Percentiles rank a stretch among this genome's conserved stretches.
phyloP scores from a whole-genome alignment of 2,329 filamentous ascomycete species.

The Cladosporium sp. region DNA sequence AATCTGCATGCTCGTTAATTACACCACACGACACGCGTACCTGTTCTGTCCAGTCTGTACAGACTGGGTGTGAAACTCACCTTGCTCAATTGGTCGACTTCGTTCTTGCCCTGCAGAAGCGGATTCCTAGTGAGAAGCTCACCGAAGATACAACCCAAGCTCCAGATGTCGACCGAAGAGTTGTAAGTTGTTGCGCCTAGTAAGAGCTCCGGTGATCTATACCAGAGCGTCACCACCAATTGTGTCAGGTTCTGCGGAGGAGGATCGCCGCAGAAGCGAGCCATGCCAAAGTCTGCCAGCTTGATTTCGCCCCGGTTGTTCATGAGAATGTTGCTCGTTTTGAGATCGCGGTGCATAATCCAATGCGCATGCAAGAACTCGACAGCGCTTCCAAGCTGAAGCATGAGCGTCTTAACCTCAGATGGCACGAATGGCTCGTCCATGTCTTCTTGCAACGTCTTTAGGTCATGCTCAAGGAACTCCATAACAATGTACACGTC shows the following conservation, averaged over 20 bases:
- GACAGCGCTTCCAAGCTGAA: conserved; percentile 78
- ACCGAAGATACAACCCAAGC: conserved; percentile 90
- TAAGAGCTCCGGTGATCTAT: conserved; percentile 86
- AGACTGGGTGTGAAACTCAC: conserved; percentile 40
- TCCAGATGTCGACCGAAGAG: conserved; percentile 88
- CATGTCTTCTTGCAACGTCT: conserved; percentile 91
- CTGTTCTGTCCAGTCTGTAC: conserved; percentile 33
- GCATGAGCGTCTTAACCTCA: conserved; percentile 86
- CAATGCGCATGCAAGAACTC: conserved; percentile 84
- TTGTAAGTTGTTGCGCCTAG: conserved; percentile 78
- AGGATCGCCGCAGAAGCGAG: conserved; percentile 81
- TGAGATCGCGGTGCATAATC: conserved; percentile 88
- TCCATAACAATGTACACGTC: conserved; percentile 93
- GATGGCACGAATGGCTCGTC: conserved; percentile 88
- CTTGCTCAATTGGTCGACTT: conserved; percentile 83
- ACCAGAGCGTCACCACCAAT: conserved; percentile 96
- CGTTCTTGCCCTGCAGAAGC: conserved; percentile 83
- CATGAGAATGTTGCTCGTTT: conserved; percentile 90
- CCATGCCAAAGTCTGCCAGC: conserved; percentile 98
- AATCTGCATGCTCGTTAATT: conserved; percentile 54
- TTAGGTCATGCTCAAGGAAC: conserved; percentile 96
- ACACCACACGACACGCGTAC: conserved; percentile 24
- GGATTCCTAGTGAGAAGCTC: conserved; percentile 85
- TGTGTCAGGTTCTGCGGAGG: conserved; percentile 75
- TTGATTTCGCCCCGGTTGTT: conserved; percentile 95